phyloP scores from a whole-genome alignment of 2,329 filamentous ascomycete species.

The Ilyonectria destructans region DNA sequence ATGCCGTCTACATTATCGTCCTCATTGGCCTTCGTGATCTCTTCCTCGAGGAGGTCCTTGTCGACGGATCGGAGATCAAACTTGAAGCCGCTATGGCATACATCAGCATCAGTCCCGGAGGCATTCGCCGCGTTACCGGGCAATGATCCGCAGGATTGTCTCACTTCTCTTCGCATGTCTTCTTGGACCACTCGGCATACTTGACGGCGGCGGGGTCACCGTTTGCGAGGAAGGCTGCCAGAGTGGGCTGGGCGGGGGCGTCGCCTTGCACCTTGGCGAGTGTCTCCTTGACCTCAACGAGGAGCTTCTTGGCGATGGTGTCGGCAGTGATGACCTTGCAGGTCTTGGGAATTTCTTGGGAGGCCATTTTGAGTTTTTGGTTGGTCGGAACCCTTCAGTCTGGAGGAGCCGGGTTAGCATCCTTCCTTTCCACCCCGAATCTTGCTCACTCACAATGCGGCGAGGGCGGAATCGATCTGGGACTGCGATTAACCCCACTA shows the following conservation, averaged over 20 bases:
- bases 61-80: slow-evolving; percentile 89
- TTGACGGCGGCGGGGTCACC: slow-evolving; percentile 90
- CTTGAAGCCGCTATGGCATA: slow-evolving; percentile 80
- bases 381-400: slow-evolving; percentile 22
- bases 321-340: slow-evolving; percentile 96
- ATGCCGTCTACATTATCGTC: slow-evolving; percentile 87
- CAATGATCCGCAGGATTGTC: slow-evolving; percentile 54
- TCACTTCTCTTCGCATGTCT: slow-evolving; percentile 97
- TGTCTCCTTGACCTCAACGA: slow-evolving; percentile 84
- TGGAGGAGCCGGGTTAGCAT: slow-evolving; percentile 32
- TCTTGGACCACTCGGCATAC: slow-evolving; percentile 98
- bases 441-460: slow-evolving; percentile 36
- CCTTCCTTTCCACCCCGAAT: slow-evolving; percentile 18
- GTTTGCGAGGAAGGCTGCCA: slow-evolving; percentile 95
- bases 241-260: slow-evolving; percentile 73
- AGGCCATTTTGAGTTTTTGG: slow-evolving; percentile 47
- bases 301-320: slow-evolving; percentile 86
- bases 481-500: slow-evolving; percentile 41
- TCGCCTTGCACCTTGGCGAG: slow-evolving; percentile 79
- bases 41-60: slow-evolving; percentile 92
- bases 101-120: slow-evolving; percentile 43
- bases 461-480: slow-evolving; percentile 21
- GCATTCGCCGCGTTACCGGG: slow-evolving; percentile 40
- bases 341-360: slow-evolving; percentile 69
- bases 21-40: slow-evolving; percentile 87